Percentiles rank a stretch among this genome's conserved stretches.
These are phyloP conservation scores for Fraxinus greggii DNA, from an alignment of 305 asterid genomes.

Conservation along the genomic window DNA sequence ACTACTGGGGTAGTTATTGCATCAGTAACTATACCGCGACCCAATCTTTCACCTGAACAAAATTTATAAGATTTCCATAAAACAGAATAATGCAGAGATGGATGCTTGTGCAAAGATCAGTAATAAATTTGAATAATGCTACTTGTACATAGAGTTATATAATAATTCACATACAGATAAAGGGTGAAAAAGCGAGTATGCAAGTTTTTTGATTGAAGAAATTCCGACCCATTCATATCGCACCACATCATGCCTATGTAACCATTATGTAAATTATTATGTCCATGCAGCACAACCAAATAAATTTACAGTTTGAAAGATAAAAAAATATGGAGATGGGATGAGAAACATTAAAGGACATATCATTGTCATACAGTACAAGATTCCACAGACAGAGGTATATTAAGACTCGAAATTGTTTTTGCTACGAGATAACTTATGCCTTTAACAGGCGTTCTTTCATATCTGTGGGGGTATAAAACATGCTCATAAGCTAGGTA, in stretches of 20 bases:
- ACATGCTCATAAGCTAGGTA: not conserved
- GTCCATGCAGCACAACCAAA: not conserved
- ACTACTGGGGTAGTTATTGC: constrained; percentile 91
- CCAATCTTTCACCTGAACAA: constrained; percentile 83
- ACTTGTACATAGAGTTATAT: no score
- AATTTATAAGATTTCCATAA: constrained; percentile 3
- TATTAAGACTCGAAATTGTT: not conserved
- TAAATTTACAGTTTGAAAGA: not conserved
- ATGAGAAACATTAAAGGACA: not conserved
- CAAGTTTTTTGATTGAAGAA: no score
- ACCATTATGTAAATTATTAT: no score
- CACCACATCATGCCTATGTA: no score
- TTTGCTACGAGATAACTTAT: not conserved
- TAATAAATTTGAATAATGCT: not conserved
- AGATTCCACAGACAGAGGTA: not conserved
- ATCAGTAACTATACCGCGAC: constrained; percentile 78
- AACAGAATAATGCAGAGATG: not conserved
- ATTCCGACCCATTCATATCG: no score
- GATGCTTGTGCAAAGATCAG: not conserved
- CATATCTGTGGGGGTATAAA: not conserved
- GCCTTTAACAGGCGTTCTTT: not conserved
- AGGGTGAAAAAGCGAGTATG: no score
- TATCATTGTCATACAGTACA: not conserved
- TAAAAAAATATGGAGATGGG: not conserved
- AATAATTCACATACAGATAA: no score